These are phyloP conservation scores for Physaria fendleri DNA, from an alignment of 345 rosid species.

Conservation along the genomic window DNA sequence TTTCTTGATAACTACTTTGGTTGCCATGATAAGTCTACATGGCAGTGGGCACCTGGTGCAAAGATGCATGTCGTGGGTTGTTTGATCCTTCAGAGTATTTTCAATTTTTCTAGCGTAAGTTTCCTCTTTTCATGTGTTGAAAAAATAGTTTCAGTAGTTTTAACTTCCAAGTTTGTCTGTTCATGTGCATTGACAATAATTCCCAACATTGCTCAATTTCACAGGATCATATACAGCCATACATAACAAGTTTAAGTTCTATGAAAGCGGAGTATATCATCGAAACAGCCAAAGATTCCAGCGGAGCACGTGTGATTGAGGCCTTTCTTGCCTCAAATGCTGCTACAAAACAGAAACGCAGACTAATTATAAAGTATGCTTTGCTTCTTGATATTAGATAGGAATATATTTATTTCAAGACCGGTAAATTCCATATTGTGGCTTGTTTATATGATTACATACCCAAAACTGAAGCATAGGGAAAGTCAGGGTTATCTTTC, in stretches of 20 bases:
- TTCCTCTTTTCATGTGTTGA: constrained; percentile 10
- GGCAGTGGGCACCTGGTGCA: constrained; percentile 69
- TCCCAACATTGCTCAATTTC: background rate
- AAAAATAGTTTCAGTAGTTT: background rate
- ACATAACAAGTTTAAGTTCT: constrained; percentile 54
- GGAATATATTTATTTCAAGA: background rate
- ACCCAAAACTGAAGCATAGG: background rate
- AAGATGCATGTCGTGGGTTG: constrained; percentile 89
- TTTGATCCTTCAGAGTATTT: constrained; percentile 79
- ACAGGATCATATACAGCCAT: constrained; percentile 76
- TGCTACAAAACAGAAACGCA: constrained; percentile 66
- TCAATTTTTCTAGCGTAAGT: constrained; percentile 72
- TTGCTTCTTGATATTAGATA: constrained; percentile 14
- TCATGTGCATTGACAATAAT: background rate
- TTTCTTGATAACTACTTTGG: constrained; percentile 77
- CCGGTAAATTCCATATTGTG: background rate
- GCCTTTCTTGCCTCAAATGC: constrained; percentile 72
- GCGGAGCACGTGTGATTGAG: constrained; percentile 86
- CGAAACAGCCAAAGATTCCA: constrained; percentile 68
- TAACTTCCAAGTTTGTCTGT: constrained; percentile 10
- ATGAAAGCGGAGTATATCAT: constrained; percentile 65
- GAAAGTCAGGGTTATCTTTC: background rate
- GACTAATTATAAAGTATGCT: constrained; percentile 67
- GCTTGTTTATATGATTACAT: background rate
- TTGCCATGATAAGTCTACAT: constrained; percentile 49